Conservation (phyloP, 2,329 filamentous ascomycete genomes). For the Xenoacremonium recifei region DNA sequence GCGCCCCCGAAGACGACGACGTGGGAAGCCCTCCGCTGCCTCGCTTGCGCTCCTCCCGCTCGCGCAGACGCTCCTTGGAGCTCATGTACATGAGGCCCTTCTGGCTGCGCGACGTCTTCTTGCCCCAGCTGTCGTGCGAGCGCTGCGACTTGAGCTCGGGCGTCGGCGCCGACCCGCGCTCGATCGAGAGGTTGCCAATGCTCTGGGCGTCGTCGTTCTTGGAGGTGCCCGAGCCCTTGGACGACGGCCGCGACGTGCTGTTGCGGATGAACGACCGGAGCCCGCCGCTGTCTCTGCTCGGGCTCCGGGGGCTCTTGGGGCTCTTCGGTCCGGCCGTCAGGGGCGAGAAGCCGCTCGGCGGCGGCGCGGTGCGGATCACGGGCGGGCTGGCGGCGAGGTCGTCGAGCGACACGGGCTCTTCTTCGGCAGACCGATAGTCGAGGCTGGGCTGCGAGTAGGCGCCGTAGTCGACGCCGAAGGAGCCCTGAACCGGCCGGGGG, state of each 20-base stretch:
- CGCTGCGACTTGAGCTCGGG: conserved; percentile 51
- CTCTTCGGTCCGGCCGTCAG: conserved; percentile 65
- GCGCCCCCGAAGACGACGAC: conserved; percentile 27
- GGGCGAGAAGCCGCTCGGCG: conserved; percentile 71
- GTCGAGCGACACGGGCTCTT: conserved; percentile 51
- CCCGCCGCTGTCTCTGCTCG: conserved; percentile 49
- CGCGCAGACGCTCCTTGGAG: conserved; percentile 65
- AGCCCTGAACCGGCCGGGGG: conserved; percentile 40
- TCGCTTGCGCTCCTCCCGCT: conserved; percentile 63
- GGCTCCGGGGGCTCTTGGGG: conserved; percentile 46
- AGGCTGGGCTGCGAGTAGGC: conserved; percentile 55
- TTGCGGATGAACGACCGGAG: conserved; percentile 60
- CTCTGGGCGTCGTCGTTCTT: conserved; percentile 58
- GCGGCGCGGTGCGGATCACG: conserved; percentile 78
- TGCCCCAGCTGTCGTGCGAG: conserved; percentile 63
- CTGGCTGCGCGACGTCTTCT: conserved; percentile 50
- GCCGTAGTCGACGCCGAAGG: conserved; percentile 74
- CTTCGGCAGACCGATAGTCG: too few species aligned
- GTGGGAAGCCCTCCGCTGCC: conserved; percentile 23
- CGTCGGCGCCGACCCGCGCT: conserved; percentile 49
- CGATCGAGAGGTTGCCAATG: conserved; percentile 64
- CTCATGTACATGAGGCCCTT: conserved; percentile 71
- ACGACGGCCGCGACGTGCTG: conserved; percentile 54
- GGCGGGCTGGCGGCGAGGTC: conserved; percentile 65
- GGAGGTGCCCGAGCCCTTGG: conserved; percentile 54